Base-by-base conservation (phyloP, 2,329 filamentous ascomycete species). In the Fusarium subtropicale region DNA sequence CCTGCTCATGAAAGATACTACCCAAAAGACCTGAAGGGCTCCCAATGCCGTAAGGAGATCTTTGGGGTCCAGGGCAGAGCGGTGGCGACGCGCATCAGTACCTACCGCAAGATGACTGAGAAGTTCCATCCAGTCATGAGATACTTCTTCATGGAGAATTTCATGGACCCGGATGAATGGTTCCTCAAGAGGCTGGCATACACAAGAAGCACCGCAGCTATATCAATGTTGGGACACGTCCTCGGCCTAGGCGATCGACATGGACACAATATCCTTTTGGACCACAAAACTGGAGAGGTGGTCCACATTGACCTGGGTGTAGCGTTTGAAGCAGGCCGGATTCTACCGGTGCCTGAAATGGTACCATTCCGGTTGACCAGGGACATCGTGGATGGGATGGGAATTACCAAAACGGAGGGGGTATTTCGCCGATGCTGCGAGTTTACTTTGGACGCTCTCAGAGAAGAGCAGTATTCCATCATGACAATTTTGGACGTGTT, bases 401-500 rank as follows among this genome's bases (percentile, higher is more conserved):
- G 96, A 30, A 91, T 97, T 71, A 97, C 93, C 4, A 93, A 92
- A 74, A 97, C 94, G 0, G 97, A 99, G 79, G 96, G 96, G 5
- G 94, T 98, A 0, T 99, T 98, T 82, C 89, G 96, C 10, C 89
- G 97, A n/a, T 98, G 95, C 80, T 99, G 96, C 79, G 97, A 99
- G 78, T 98, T 98, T 78, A 98, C 94, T 0, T 88, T 99, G 33
- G 94, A 97, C 66, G 94, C 97, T 3, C 84, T 99, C 36, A 90
- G 96, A n/a, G 92, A 97, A 74, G 96, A 99, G 78, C 92, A 92
- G 15, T 97, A 97, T 77, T 94, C 92, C 45, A 99, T 99, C 81
- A 98, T 97, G 94, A 98, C 96, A 1, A 94, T 99, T 55, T 88
- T 99, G 22, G 97, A 99, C 76, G 97, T 99, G 24, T 83, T 99